Evolutionary conservation across 1,284 basidiomycete species (phyloP).

Genomic region (Trichosporon faecale): DNA sequence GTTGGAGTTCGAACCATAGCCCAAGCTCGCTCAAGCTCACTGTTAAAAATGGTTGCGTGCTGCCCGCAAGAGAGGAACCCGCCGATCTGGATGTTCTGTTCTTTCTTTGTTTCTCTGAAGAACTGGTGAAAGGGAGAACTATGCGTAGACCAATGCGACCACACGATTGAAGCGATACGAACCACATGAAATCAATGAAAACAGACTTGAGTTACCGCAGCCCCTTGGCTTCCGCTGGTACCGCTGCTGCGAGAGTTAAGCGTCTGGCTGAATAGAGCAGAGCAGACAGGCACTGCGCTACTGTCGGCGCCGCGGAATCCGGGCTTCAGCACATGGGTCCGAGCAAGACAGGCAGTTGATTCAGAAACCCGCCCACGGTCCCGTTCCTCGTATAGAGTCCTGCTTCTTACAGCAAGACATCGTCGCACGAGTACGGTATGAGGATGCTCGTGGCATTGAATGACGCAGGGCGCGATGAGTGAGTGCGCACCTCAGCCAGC

Average conservation of each 20-base stretch:
- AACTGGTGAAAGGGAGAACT: neutral
- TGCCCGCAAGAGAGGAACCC: neutral
- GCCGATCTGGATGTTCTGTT: neutral
- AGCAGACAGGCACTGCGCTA: too few relatives aligned
- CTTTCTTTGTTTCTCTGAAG: neutral
- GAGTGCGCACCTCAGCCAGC: neutral
- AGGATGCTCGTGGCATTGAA: neutral
- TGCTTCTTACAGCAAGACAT: neutral
- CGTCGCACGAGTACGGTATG: neutral
- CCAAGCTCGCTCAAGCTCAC: neutral
- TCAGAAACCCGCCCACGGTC: neutral
- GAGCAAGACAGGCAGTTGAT: neutral
- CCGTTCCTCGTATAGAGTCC: neutral
- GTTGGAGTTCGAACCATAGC: too few relatives aligned
- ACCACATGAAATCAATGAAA: neutral
- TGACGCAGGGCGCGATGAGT: neutral
- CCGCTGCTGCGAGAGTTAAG: neutral
- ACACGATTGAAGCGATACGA: neutral
- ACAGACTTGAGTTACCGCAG: neutral
- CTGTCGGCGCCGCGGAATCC: too few relatives aligned
- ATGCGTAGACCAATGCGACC: neutral
- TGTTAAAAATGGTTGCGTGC: neutral
- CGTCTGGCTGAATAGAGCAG: neutral
- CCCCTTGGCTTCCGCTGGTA: neutral
- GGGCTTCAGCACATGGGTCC: neutral